Base-by-base conservation (phyloP, 305 asterid genomes). In the Solanum hybrid region DNA sequence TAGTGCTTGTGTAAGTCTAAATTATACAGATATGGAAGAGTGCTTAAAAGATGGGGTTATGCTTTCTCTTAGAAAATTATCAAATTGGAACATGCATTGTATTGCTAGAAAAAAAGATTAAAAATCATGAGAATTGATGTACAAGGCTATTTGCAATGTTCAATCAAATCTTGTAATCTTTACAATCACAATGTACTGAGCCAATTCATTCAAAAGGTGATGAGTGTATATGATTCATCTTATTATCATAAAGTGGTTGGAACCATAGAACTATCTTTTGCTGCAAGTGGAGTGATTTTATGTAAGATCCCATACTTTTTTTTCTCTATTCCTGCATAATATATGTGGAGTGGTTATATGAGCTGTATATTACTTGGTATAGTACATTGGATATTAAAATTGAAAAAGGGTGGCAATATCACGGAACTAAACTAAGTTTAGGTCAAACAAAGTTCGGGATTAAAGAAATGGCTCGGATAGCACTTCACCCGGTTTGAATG, bases 1-100 rank as follows among this genome's bases (percentile, higher is more conserved):
- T 51, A 51, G 91, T 71, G 87, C 86, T 79, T 91, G 51, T 36
- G 33, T 51, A 14, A 51, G 42, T 87, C 79, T 90, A 69, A 85
- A 73, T 75, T 90, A 57, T 91, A 81, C 64, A 46, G 28, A 16
- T 83, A 29, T 46, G 34, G 87, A 46, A 29, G 39, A 83, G 29
- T 83, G 35, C 37, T 83, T 83, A 31, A 18, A 83, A 20, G 74
- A 51, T 46, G 73, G 74, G 26, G 40, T 83, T 16, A 3, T 8
- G 0, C 73, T 46, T 83, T 83, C 73, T 83, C 28, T 8, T 51
- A n/a, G 24, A 28, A 83, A 28, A 16, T 51, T 14, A 29, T 18
- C 5, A 46, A 18, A 83, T 46, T 29, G 39, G 39, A 83, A 46
- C 73, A 46, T 20, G 20, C 29, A 28, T 16, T 46, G 74, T 83